Base-by-base conservation (phyloP, 2,329 filamentous ascomycete genomes). In the Didymella exigua region DNA sequence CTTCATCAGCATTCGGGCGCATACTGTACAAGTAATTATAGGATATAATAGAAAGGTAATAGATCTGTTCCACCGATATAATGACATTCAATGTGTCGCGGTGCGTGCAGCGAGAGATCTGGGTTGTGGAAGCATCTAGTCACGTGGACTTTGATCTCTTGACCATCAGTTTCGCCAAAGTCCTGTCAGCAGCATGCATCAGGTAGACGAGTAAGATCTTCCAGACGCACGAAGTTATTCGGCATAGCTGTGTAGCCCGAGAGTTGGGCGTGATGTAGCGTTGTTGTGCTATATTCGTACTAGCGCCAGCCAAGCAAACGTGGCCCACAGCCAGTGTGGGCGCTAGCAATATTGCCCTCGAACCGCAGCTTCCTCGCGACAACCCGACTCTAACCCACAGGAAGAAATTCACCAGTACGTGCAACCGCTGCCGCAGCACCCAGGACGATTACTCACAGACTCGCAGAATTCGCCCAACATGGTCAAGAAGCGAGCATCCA, bases 401-500 rank as follows among this genome's bases (percentile, higher is more conserved):
- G 69, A 71, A n/a, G n/a, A 50, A 56, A 72, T 72, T 70, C 73
- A n/a, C 68, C 67, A 68, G 71, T 75, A 61, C 66, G 70, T 66
- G 60, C 33, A 31, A 40, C 29, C 30, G 40, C 33, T 44, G 18
- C 34, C 54, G 24, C 36, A 29, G 47, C 24, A 44, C 5, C 6
- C 13, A 36, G 29, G 36, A 18, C 41, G 24, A 36, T 24, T 37
- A 58, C 65, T 71, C 55, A 73, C 62, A 49, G n/a, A 45, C 45
- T 29, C 41, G 44, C 56, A 76, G 73, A 78, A 79, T 78, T 78
- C 79, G 80, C 79, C 80, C 72, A 88, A 77, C 77, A 89, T 89
- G 86, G 86, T 89, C 81, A 89, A 89, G 84, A 89, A 89, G 84
- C 83, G 86, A 79, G 85, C 86, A 76, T 86, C 84, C 81, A 89